Conservation (phyloP, 2,329 filamentous ascomycete species). For the Fusarium pseudograminearum region DNA sequence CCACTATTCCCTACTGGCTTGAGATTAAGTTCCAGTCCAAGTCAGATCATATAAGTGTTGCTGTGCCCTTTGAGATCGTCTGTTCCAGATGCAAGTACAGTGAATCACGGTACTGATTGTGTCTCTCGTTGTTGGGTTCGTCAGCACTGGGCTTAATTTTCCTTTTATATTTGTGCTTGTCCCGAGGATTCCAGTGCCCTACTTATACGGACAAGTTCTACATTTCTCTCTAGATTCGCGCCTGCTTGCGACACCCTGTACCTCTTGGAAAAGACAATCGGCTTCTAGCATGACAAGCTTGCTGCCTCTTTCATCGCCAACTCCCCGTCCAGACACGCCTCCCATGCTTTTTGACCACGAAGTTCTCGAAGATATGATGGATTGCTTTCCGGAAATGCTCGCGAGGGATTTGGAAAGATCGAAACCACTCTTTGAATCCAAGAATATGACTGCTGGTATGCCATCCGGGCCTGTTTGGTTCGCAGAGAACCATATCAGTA, state of each 20-base stretch:
- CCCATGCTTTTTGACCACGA: constrained; percentile 43
- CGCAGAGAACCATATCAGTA: constrained; percentile 42
- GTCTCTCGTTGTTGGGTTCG: constrained; percentile 30
- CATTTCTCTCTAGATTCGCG: constrained; percentile 9
- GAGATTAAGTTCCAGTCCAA: constrained; percentile 39
- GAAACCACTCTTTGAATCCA: constrained; percentile 61
- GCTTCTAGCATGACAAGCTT: constrained; percentile 57
- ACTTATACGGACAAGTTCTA: constrained; percentile 45
- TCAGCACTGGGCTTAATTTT: constrained; percentile 4
- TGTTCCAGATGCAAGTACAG: constrained; percentile 8
- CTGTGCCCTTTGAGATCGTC: constrained; percentile 23
- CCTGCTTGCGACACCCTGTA: constrained; percentile 34
- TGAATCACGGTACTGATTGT: constrained; percentile 24
- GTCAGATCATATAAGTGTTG: constrained; percentile 36
- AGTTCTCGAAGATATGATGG: constrained; percentile 48
- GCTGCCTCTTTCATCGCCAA: constrained; percentile 54
- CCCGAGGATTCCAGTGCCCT: constrained; percentile 40
- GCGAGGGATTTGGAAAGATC: constrained; percentile 66
- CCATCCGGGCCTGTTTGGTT: constrained; percentile 56
- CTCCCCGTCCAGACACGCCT: constrained; percentile 44
- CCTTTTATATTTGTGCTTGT: constrained; percentile 34
- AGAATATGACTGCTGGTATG: constrained; percentile 64
- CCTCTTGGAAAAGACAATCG: constrained; percentile 49
- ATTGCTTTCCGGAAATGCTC: constrained; percentile 68
- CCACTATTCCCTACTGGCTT: constrained; percentile 31